Conservation (phyloP, 2,329 filamentous ascomycete species). For the Mycocentrospora acerina region DNA sequence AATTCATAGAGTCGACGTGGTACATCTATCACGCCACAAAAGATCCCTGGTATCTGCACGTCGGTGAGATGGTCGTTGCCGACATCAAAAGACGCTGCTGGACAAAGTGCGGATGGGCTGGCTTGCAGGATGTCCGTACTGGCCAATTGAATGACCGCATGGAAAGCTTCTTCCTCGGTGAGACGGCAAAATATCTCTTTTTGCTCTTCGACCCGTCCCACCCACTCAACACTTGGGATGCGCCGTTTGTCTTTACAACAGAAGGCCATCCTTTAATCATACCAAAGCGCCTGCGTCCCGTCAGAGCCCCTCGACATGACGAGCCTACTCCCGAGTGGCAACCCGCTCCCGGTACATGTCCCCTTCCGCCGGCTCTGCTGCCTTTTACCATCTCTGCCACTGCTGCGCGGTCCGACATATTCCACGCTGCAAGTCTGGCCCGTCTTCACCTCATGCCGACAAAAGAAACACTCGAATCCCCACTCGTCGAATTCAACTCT, state of each 20-base stretch:
- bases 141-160: conserved; percentile 91
- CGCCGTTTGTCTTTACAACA: conserved; percentile 89
- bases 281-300: conserved; percentile 51
- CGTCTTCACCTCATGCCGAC: conserved; percentile 74
- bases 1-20: conserved; percentile 97
- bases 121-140: conserved; percentile 60
- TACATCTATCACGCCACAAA: conserved; percentile 91
- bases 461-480: conserved; percentile 58
- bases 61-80: conserved; percentile 90
- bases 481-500: conserved; percentile 55
- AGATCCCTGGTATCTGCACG: conserved; percentile 94
- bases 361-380: conserved; percentile 58
- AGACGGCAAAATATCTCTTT: conserved; percentile 95
- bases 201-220: conserved; percentile 84
- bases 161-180: conserved; percentile 98
- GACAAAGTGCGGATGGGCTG: conserved; percentile 91
- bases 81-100: conserved; percentile 89
- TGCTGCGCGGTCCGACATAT: conserved; percentile 77
- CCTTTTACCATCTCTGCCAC: conserved; percentile 77
- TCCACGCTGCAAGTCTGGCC: conserved; percentile 84
- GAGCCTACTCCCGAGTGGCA: conserved; percentile 12
- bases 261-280: conserved; percentile 93
- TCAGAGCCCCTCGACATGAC: conserved; percentile 5
- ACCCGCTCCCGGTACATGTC: conserved; percentile 60
- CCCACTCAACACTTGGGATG: conserved; percentile 83